Evolutionary conservation across 1,284 basidiomycete genomes (phyloP), one percentile per base, ranked within the genome.

Genomic region (Dichomitus squalens): DNA sequence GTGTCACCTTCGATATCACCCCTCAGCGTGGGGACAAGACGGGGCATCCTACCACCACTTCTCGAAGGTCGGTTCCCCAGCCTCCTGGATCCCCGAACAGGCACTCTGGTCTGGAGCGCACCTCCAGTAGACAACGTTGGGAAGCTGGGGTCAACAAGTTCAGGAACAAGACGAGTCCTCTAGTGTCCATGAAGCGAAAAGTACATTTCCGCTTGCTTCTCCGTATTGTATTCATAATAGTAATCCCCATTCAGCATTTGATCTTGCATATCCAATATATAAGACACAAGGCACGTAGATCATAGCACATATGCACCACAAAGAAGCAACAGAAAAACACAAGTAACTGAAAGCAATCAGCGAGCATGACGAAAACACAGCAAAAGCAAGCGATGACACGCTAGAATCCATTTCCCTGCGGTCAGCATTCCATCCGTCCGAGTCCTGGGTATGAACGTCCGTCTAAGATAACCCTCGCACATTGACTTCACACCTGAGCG

Each of bases 61-160:
- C 70, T 87, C 23, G 80, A 81, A 35, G 66, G 65, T 38, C 71
- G 71, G 7, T 79, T 79, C 54, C 86, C 86, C 2, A 60, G 72
- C 34, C 59, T 86, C 35, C 68, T 89, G 36, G 86, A 90, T 66
- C 85, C 86, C 12, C 67, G 72, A 59, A 73, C 72, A 18, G 86
- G 84, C 70, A 87, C 85, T 0, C 60, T 87, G 1, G 78, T 90
- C 7, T 87, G 84, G 82, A 86, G 86, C 40, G 87, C 88, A n/a
- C 86, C 86, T 8, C 75, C 86, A 1, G 76, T 89, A 50, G 85
- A 89, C 61, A 76, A 78, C 43, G 68, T 83, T 23, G 86, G 85
- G 38, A 70, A 70, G 27, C 29, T 80, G 55, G 27, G 63, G 40
- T 67, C 46, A 31, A 48, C 27, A 16, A 50, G 23, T 8, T 11